These are phyloP conservation scores for Cryomyces minteri DNA, from an alignment of 495 filamentous ascomycete species.

Conservation along the genomic window DNA sequence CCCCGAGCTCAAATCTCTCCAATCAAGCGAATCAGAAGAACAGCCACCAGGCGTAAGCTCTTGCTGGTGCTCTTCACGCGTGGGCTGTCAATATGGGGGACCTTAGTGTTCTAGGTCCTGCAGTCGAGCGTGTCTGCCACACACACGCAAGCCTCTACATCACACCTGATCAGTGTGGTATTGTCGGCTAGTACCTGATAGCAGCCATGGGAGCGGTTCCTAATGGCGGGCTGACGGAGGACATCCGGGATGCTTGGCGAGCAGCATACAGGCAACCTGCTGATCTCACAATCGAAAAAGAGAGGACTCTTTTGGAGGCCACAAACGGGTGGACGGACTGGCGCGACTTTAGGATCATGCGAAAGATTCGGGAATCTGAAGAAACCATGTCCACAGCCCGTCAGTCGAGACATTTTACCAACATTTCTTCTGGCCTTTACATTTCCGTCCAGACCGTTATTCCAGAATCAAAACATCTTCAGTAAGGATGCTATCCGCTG, in stretches of 20 bases:
- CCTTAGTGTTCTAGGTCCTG: slow-evolving; percentile 36
- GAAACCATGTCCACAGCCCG: slow-evolving; percentile 52
- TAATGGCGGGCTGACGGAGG: slow-evolving; percentile 43
- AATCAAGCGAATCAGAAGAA: slow-evolving; percentile 44
- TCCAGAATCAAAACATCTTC: slow-evolving; percentile 35
- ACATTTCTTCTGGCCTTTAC: slow-evolving; percentile 47
- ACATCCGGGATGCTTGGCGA: slow-evolving; percentile 50
- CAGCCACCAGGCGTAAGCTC: slow-evolving; percentile 43
- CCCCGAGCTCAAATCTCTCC: slow-evolving; percentile 47
- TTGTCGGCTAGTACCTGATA: slow-evolving; percentile 50
- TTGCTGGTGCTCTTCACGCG: slow-evolving; percentile 47
- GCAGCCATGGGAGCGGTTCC: slow-evolving; percentile 49
- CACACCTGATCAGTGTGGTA: slow-evolving; percentile 44
- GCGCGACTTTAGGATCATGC: slow-evolving; percentile 45
- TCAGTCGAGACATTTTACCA: slow-evolving; percentile 46
- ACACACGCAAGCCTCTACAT: slow-evolving; percentile 61
- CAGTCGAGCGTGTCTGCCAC: slow-evolving; percentile 55
- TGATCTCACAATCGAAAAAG: slow-evolving; percentile 46
- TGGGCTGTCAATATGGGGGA: slow-evolving; percentile 59
- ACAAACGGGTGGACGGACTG: slow-evolving; percentile 41
- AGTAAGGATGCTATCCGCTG: slow-evolving; percentile 58
- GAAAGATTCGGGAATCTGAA: slow-evolving; percentile 40
- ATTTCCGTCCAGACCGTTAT: slow-evolving; percentile 40
- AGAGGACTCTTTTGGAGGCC: slow-evolving; percentile 38
- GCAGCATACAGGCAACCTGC: slow-evolving; percentile 55